A percentile compares a stretch with the other conserved stretches of the same genome.
Conservation (phyloP, 345 rosid species). For the Ceriops tagal region DNA sequence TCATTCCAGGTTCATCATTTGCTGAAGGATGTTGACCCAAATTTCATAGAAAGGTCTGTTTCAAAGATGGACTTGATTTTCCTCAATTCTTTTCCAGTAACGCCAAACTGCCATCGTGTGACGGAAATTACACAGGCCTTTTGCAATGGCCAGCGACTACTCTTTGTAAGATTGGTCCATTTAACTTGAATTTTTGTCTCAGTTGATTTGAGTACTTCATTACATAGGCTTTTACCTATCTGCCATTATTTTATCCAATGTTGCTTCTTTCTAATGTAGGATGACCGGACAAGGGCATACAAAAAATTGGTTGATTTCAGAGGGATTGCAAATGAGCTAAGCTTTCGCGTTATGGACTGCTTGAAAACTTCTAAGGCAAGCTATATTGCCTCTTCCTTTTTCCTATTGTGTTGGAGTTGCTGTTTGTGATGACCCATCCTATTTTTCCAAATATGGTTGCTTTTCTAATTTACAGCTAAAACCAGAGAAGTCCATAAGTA, state of each 20-base stretch:
- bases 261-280: constrained; percentile 40
- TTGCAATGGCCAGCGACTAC: constrained; percentile 50
- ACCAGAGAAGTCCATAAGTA: constrained; percentile 50
- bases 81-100: constrained; percentile 62
- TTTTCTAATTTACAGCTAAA: constrained; percentile 47
- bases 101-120: constrained; percentile 86
- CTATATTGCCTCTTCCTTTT: constrained; percentile 4
- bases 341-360: constrained; percentile 68
- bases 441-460: constrained; percentile 6
- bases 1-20: constrained; percentile 51
- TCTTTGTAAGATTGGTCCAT: constrained; percentile 50
- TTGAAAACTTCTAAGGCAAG: constrained; percentile 81
- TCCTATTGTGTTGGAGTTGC: not conserved
- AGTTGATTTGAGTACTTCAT: constrained; percentile 8
- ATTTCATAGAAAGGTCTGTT: constrained; percentile 46
- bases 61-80: constrained; percentile 36
- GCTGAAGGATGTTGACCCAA: constrained; percentile 54
- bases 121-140: constrained; percentile 57
- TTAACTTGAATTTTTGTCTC: not conserved
- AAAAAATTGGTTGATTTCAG: constrained; percentile 66
- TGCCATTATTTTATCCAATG: constrained; percentile 6
- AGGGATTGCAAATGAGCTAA: constrained; percentile 60
- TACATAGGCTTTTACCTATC: constrained; percentile 2
- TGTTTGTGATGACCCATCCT: not conserved
- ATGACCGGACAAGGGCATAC: constrained; percentile 71